Base-by-base conservation (phyloP, 2,329 filamentous ascomycete genomes). In the Coniochaeta sp. region DNA sequence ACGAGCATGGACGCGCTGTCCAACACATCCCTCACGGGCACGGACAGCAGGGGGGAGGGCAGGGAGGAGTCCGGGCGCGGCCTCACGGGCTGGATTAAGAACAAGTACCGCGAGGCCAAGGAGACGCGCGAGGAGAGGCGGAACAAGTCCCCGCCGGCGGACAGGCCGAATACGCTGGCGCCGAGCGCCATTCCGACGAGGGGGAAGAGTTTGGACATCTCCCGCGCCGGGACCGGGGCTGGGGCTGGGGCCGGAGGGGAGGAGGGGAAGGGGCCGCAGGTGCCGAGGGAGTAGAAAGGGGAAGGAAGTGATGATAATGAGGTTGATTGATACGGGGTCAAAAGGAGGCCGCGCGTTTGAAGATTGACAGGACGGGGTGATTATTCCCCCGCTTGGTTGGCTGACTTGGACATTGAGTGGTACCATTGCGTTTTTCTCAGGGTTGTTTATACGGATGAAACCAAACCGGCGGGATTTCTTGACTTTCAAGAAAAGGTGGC, bases 101-200 rank as follows among this genome's bases (percentile, higher is more conserved):
- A 69, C 63, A 83, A 83, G 61, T 81, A 81, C 61, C 76, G 79
- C 24, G 79, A 80, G 59, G 76, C 76, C 49, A 82, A 81, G 63
- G 79, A 81, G 56, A 79, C 68, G 38, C 74, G 69, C 1, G 79
- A 82, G 51, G 71, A 78, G 46, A 71, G 76, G 57, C 72, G 80
- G 48, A 76, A 74, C 58, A 82, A 81, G 63, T 82, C 79, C 8
- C 79, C 79, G 3, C 75, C 79, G 2, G 68, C 67, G 22, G 71
- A 73, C 22, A 63, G 59, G 13, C 31, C 31, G 18, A 48, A 22
- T 48, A 48, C 45, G 1, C 45, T 48, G 24, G 45, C 13, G 16
- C 2, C 24, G 45, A 48, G 12, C 6, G 13, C 18, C 3, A 16
- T 48, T 16, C 45, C 45, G 9, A 20, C 45, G 5, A 48, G 45